These are phyloP conservation scores for Saccharomycopsis hybrid DNA, from an alignment of 1,139 yeast genomes.

Conservation along the genomic window DNA sequence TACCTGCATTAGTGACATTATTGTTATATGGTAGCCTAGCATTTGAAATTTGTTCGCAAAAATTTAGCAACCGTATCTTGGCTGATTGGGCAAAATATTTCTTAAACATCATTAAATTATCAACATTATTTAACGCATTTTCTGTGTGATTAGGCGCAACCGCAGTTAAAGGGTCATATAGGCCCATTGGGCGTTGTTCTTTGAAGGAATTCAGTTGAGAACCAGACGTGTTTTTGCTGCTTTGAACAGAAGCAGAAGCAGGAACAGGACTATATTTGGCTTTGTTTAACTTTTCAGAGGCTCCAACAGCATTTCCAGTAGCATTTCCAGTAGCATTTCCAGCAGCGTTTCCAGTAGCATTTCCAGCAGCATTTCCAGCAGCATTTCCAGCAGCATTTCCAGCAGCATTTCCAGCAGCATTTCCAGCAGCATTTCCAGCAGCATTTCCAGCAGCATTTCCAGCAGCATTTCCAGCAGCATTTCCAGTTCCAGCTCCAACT, in stretches of 20 bases:
- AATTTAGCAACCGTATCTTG: constrained; percentile 9
- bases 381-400: not conserved
- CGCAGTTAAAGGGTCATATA: not conserved
- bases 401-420: not conserved
- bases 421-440: too few species aligned
- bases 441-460: too few species aligned
- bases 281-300: not conserved
- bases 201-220: too few species aligned
- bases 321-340: not conserved
- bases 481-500: too few species aligned
- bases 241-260: too few species aligned
- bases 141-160: not conserved
- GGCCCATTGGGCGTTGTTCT: not conserved
- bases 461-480: too few species aligned
- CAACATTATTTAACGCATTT: constrained; percentile 1
- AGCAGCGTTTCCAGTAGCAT: not conserved
- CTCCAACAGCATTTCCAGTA: not conserved
- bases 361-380: not conserved
- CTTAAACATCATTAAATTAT: constrained; percentile 6
- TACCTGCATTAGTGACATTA: not conserved
- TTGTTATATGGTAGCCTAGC: constrained; percentile 2
- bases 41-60: constrained; percentile 15
- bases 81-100: constrained; percentile 15
- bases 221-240: too few species aligned
- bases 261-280: too few species aligned